Percentiles rank a stretch among this genome's conserved stretches.
phyloP scores from a whole-genome alignment of 257 asterid species.

The Lithospermum erythrorhizon region DNA sequence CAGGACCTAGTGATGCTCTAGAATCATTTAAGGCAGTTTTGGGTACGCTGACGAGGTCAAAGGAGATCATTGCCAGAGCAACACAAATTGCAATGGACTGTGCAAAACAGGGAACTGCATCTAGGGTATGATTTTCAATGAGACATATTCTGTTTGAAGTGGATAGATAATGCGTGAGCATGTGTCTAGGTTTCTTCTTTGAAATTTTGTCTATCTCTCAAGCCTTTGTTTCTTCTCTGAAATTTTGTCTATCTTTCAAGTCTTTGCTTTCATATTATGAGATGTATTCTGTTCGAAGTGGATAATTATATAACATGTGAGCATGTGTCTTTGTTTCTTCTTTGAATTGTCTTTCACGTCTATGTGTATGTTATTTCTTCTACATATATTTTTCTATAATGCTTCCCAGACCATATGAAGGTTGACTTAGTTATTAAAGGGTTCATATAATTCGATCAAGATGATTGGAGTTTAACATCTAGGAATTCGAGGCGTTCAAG shows the following conservation, averaged over 20 bases:
- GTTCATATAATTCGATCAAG: too few species aligned
- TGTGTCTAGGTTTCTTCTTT: background rate
- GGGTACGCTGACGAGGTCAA: slow-evolving; percentile 68
- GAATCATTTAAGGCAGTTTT: slow-evolving; percentile 59
- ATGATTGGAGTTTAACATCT: too few species aligned
- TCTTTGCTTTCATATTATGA: background rate
- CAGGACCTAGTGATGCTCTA: slow-evolving; percentile 38
- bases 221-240: too few species aligned
- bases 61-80: slow-evolving; percentile 78
- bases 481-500: too few species aligned
- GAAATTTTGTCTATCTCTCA: background rate
- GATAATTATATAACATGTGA: background rate
- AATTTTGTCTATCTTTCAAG: too few species aligned
- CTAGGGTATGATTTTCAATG: slow-evolving; percentile 41
- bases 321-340: background rate
- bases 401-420: background rate
- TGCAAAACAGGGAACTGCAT: slow-evolving; percentile 72
- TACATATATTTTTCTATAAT: background rate
- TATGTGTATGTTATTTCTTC: background rate
- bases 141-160: background rate
- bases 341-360: background rate
- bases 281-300: background rate
- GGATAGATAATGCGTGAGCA: background rate
- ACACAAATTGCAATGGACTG: slow-evolving; percentile 81
- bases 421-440: background rate